Evolutionary conservation across 2,329 filamentous ascomycete species (phyloP).

Genomic region (Penicillium sp.): DNA sequence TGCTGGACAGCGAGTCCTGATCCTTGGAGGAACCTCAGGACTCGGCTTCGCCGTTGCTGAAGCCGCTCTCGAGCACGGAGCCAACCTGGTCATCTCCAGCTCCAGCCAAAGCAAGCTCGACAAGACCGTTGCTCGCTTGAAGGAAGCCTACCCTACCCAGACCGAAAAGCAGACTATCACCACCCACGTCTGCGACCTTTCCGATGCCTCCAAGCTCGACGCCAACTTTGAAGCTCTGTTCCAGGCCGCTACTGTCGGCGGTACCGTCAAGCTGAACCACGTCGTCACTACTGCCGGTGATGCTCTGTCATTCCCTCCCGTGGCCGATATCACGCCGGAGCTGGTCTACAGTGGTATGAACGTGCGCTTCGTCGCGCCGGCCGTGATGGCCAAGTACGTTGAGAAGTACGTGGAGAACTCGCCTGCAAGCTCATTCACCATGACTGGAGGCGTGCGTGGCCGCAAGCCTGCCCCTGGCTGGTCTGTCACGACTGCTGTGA

Average conservation of each 20-base stretch:
- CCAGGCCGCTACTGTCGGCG: conserved; percentile 29
- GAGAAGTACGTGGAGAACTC: conserved; percentile 31
- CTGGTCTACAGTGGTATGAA: conserved; percentile 20
- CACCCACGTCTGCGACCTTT: conserved; percentile 45
- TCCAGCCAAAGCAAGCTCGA: conserved; percentile 41
- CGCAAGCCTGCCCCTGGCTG: conserved; percentile 34
- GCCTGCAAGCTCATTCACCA: conserved; percentile 33
- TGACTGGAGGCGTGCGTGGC: conserved; percentile 39
- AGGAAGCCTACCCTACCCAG: conserved; percentile 39
- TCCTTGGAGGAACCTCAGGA: conserved; percentile 51
- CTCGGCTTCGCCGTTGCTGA: conserved; percentile 51
- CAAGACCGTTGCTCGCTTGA: conserved; percentile 38
- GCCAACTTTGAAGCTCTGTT: conserved; percentile 42
- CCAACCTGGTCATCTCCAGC: conserved; percentile 46
- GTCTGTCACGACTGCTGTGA: conserved; percentile 26
- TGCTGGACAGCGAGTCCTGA: conserved; percentile 38
- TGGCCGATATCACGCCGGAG: conserved; percentile 26
- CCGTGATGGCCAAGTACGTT: conserved; percentile 41
- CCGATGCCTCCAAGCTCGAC: conserved; percentile 41
- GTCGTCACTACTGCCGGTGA: conserved; percentile 51
- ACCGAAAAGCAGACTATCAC: conserved; percentile 30
- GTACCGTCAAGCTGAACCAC: conserved; percentile 42
- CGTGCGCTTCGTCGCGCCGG: conserved; percentile 34
- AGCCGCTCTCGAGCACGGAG: conserved; percentile 47
- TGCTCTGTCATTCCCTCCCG: conserved; percentile 7